Percentiles rank a stretch among this genome's conserved stretches.
Evolutionary conservation across 1,284 basidiomycete genomes (phyloP).

Genomic region (Cutaneotrichosporon dermatis): DNA sequence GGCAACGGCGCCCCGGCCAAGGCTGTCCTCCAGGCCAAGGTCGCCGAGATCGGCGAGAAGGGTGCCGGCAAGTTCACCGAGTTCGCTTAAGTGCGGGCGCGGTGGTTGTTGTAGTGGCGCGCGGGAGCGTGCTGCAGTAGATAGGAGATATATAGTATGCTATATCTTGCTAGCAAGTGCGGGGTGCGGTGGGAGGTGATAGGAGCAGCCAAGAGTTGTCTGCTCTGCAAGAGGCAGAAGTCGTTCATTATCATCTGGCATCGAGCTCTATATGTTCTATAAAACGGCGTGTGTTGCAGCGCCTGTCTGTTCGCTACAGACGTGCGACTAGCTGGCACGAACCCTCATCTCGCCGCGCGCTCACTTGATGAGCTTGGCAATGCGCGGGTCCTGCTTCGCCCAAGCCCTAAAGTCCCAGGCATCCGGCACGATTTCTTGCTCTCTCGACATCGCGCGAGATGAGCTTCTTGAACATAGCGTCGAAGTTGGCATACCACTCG

Average conservation of each 20-base stretch:
- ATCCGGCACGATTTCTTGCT: neutral
- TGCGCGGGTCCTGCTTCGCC: neutral
- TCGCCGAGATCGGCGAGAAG: constrained; percentile 36
- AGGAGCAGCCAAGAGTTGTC: too few relatives aligned
- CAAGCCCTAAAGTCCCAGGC: constrained; percentile 1
- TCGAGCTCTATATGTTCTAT: too few relatives aligned
- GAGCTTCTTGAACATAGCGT: neutral
- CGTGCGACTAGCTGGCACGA: too few relatives aligned
- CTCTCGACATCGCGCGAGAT: neutral
- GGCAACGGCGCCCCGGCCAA: constrained; percentile 49
- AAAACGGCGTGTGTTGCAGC: too few relatives aligned
- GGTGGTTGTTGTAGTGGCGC: neutral
- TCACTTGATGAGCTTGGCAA: neutral
- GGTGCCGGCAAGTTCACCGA: constrained; percentile 52
- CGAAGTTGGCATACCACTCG: constrained; percentile 8
- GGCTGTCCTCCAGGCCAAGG: constrained; percentile 39
- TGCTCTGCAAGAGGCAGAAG: too few relatives aligned
- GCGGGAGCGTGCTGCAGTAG: neutral
- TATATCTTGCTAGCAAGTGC: neutral
- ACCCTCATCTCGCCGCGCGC: too few relatives aligned
- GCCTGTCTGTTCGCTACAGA: too few relatives aligned
- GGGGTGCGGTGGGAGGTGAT: too few relatives aligned
- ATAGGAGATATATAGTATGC: neutral
- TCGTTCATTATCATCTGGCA: too few relatives aligned
- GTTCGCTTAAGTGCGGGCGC: constrained; percentile 45